These are phyloP conservation scores for Nymphaea thermarum DNA, from an alignment of 164 flowering plant genomes.

Conservation along the genomic window DNA sequence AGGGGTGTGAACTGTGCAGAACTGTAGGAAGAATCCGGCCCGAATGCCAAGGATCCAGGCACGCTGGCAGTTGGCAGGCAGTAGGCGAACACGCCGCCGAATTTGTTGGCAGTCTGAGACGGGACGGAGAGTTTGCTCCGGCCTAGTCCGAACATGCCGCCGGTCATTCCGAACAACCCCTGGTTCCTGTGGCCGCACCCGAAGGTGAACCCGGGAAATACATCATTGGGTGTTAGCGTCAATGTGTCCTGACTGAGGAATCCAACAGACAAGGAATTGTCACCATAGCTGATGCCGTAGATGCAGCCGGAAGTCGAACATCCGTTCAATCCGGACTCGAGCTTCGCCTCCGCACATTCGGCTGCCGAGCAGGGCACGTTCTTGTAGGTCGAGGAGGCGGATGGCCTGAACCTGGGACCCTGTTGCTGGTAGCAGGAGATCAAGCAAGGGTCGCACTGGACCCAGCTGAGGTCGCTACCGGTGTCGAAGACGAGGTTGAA, in stretches of 20 bases:
- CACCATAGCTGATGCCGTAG: conserved; percentile 1
- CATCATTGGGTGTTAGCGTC: neutral
- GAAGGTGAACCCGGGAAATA: neutral
- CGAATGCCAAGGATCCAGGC: conserved; percentile 2
- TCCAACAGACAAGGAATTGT: neutral
- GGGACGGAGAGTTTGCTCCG: neutral
- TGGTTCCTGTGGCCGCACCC: conserved; percentile 3
- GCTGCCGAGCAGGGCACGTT: neutral
- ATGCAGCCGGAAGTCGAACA: neutral
- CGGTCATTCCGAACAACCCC: conserved; percentile 1
- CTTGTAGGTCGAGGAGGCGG: conserved; percentile 1
- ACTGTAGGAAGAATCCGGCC: neutral
- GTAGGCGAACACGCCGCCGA: conserved; percentile 4
- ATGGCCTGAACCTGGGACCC: neutral
- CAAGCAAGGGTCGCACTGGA: conserved; percentile 3
- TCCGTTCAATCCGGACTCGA: neutral
- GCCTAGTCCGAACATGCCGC: conserved; percentile 4
- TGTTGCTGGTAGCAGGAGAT: conserved; percentile 1
- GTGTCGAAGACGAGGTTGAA: conserved; percentile 3
- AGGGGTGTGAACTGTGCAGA: conserved; percentile 1
- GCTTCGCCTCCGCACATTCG: neutral
- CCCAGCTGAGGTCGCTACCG: conserved; percentile 6
- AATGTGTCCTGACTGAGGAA: neutral
- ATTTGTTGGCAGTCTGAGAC: neutral
- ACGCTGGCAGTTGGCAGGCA: neutral